Percentiles rank a stretch among this genome's conserved stretches.
These are phyloP conservation scores for Aspergillus pseudoterreus DNA, from an alignment of 2,329 filamentous ascomycete species.

Conservation along the genomic window DNA sequence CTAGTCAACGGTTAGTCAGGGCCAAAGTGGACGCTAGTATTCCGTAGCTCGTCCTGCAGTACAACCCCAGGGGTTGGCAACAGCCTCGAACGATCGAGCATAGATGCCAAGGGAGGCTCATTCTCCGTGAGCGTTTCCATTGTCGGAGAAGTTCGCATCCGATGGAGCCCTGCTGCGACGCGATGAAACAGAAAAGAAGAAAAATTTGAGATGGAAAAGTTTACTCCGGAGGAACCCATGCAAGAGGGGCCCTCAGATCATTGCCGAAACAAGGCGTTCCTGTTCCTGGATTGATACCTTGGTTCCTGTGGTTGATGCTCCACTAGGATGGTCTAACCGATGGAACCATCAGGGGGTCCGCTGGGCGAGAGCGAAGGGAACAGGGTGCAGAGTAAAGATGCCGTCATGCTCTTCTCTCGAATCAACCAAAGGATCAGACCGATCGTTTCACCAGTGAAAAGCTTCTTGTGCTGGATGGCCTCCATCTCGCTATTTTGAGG, in stretches of 20 bases:
- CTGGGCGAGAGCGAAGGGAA: background rate
- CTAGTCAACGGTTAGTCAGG: background rate
- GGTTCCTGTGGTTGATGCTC: slow-evolving; percentile 9
- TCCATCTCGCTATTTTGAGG: background rate
- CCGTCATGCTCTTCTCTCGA: background rate
- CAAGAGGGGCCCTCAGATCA: background rate
- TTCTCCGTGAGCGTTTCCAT: too few species aligned
- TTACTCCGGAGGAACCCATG: background rate
- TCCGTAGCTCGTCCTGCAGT: background rate
- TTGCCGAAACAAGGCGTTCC: slow-evolving; percentile 1
- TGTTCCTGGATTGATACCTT: slow-evolving; percentile 7
- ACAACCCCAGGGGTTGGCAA: background rate
- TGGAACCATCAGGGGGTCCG: slow-evolving; percentile 1
- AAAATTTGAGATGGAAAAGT: background rate
- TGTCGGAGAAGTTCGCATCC: too few species aligned
- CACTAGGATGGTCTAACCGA: slow-evolving; percentile 12
- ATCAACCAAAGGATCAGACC: background rate
- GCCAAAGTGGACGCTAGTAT: background rate
- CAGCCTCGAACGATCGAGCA: background rate
- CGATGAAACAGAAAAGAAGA: background rate
- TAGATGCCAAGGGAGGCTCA: background rate
- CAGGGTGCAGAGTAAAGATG: background rate
- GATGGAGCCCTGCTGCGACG: background rate
- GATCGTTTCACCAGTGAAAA: background rate
- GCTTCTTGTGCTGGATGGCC: background rate